Percentiles rank a stretch among this genome's conserved stretches.
phyloP scores from a whole-genome alignment of 139 green algal species.

The Chlorella ohadii region DNA sequence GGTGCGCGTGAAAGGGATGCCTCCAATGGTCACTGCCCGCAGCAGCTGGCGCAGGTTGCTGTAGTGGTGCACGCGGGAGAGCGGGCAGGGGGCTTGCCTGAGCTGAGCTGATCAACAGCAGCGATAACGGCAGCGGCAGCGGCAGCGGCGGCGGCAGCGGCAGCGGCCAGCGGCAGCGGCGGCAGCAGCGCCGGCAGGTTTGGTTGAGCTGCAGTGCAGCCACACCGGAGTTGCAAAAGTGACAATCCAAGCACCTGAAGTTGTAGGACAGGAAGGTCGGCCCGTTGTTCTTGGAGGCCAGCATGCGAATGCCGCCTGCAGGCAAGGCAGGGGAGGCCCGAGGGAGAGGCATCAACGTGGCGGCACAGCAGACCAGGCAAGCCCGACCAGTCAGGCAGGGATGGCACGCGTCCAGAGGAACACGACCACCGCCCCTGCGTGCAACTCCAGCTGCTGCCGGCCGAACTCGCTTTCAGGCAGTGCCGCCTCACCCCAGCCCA shows the following conservation, averaged over 20 bases:
- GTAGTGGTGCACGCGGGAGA: not conserved
- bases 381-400: no score
- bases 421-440: no score
- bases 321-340: not conserved
- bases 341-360: no score
- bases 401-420: no score
- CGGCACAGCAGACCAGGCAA: no score
- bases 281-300: slow-evolving; percentile 1
- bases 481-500: no score
- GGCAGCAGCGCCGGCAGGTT: no score
- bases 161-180: no score
- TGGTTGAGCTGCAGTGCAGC: no score
- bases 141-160: not conserved
- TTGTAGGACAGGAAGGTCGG: slow-evolving; percentile 6
- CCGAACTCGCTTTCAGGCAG: no score
- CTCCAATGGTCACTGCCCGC: not conserved
- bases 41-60: slow-evolving; percentile 28
- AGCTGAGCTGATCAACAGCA: not conserved
- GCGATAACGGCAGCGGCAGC: not conserved
- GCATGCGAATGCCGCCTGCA: slow-evolving; percentile 33
- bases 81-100: not conserved
- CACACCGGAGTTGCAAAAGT: no score
- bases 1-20: not conserved
- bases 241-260: not conserved
- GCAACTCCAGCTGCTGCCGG: no score